Conservation (phyloP, 2,329 filamentous ascomycete genomes). For the Pyrenochaeta sp. region DNA sequence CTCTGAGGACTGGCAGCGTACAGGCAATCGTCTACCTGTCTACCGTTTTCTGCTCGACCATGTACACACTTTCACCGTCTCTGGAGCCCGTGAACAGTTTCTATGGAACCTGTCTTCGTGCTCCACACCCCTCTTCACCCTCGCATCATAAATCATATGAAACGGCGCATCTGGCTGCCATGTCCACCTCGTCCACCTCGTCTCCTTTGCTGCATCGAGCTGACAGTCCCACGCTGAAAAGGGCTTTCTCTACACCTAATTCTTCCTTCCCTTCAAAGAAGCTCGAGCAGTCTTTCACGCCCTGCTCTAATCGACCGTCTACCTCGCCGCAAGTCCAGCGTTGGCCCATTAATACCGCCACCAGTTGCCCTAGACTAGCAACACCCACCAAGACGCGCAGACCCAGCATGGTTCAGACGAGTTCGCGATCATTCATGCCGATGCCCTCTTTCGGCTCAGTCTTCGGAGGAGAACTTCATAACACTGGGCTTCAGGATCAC, state of each 20-base stretch:
- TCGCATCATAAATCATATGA: constrained; percentile 13
- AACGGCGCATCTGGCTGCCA: constrained; percentile 19
- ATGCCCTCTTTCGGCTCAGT: constrained; percentile 81
- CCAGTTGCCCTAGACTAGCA: constrained; percentile 29
- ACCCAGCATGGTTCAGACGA: constrained; percentile 51
- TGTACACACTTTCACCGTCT: constrained; percentile 16
- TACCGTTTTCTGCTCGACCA: constrained; percentile 14
- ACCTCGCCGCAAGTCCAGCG: constrained; percentile 14
- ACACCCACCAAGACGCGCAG: constrained; percentile 17
- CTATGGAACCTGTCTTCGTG: constrained; percentile 6
- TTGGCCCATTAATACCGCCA: constrained; percentile 24
- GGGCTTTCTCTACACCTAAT: constrained; percentile 47
- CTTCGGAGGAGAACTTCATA: constrained; percentile 68
- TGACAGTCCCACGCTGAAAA: constrained; percentile 48
- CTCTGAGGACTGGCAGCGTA: constrained; percentile 10
- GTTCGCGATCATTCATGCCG: constrained; percentile 50
- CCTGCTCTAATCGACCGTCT: constrained; percentile 12
- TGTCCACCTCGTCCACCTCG: constrained; percentile 38
- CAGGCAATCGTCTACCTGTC: constrained; percentile 13
- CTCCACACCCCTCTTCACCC: constrained; percentile 10
- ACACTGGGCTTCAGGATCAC: constrained; percentile 59
- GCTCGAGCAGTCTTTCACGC: constrained; percentile 29
- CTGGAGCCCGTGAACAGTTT: constrained; percentile 8
- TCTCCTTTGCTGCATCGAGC: constrained; percentile 36
- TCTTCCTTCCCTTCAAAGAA: constrained; percentile 43